A percentile compares a stretch with the other conserved stretches of the same genome.
Conservation (phyloP, 805 yeast species). For the Yarrowia sp. region DNA sequence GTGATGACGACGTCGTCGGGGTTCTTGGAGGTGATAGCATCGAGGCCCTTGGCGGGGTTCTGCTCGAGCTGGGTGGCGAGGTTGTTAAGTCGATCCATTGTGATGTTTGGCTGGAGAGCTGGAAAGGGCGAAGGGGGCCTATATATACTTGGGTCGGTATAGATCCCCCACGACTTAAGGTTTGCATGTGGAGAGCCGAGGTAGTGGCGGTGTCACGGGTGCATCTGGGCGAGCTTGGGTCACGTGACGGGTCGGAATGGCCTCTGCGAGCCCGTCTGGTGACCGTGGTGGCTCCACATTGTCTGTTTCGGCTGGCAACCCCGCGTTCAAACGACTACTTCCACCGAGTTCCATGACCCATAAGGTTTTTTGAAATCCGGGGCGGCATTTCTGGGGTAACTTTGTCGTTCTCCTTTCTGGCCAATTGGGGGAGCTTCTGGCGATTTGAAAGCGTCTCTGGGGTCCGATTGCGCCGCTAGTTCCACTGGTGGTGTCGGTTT, state of each 20-base stretch:
- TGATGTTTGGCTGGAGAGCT: not conserved
- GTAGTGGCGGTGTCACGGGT: not conserved
- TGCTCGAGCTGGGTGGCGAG: constrained; percentile 37
- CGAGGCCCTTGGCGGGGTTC: constrained; percentile 38
- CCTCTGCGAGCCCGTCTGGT: no score
- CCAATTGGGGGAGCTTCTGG: no score
- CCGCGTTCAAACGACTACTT: no score
- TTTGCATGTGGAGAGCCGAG: constrained; percentile 25
- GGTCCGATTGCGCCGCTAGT: no score
- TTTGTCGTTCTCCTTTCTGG: no score
- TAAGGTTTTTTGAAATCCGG: constrained; percentile 19
- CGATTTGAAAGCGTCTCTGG: no score
- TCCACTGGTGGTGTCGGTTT: no score
- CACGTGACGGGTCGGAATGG: no score
- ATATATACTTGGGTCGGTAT: constrained; percentile 15
- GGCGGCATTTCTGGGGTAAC: constrained; percentile 27
- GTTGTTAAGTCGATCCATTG: constrained; percentile 40
- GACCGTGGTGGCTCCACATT: no score
- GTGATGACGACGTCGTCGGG: constrained; percentile 90
- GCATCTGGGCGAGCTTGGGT: no score
- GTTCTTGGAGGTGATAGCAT: constrained; percentile 50
- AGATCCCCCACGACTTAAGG: constrained; percentile 18
- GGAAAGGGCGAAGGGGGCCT: not conserved
- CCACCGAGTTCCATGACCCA: constrained; percentile 21
- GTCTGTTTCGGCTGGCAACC: no score